A percentile compares a stretch with the other conserved stretches of the same genome.
Conservation (phyloP, 495 filamentous ascomycete species). For the Neurospora tetrasperma region DNA sequence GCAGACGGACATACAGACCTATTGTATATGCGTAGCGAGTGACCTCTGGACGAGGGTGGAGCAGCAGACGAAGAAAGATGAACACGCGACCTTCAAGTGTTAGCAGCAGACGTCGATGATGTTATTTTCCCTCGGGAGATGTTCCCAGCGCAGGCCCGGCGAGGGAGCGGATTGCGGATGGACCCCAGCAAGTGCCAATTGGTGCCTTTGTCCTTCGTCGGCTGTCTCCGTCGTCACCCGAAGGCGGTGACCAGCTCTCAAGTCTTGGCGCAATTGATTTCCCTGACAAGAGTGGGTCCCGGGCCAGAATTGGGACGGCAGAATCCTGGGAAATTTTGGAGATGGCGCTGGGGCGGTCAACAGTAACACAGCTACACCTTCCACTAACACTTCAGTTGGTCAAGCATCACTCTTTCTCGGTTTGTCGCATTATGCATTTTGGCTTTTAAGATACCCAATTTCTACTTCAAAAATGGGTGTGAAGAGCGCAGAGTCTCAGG, state of each 20-base stretch:
- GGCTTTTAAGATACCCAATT: background rate
- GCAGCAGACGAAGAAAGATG: background rate
- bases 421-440: background rate
- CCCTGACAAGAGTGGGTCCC: background rate
- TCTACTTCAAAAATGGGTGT: background rate
- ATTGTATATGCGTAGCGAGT: background rate
- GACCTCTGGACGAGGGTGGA: background rate
- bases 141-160: background rate
- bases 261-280: background rate
- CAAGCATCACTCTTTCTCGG: background rate
- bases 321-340: constrained; percentile 28
- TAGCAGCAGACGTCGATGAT: constrained; percentile 1
- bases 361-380: background rate
- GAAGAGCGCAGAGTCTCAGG: background rate
- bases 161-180: background rate
- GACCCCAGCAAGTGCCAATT: background rate
- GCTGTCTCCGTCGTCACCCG: constrained; percentile 18
- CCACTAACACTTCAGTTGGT: background rate
- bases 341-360: constrained; percentile 1
- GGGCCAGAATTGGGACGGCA: constrained; percentile 17
- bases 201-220: constrained; percentile 1
- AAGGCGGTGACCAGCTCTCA: constrained; percentile 27
- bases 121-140: background rate
- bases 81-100: background rate
- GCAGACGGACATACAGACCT: background rate